Evolutionary conservation across 2,329 filamentous ascomycete species (phyloP).

Genomic region (Pleurostoma richardsiae): DNA sequence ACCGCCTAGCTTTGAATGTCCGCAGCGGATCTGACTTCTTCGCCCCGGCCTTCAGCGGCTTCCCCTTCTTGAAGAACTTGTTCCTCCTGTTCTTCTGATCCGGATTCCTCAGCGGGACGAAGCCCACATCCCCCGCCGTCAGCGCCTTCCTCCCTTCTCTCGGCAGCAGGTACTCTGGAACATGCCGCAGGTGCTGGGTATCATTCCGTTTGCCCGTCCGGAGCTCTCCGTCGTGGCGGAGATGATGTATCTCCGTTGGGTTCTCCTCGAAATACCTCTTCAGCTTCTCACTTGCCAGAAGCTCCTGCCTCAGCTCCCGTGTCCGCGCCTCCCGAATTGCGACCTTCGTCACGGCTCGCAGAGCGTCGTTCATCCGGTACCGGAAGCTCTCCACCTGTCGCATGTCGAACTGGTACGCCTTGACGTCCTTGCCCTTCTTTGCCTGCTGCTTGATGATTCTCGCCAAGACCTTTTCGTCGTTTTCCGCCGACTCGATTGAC

Average conservation of each 20-base stretch:
- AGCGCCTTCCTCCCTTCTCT: slow-evolving; percentile 66
- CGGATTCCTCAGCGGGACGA: slow-evolving; percentile 61
- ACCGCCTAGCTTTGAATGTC: slow-evolving; percentile 69
- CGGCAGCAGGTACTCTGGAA: slow-evolving; percentile 90
- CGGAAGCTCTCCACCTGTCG: slow-evolving; percentile 88
- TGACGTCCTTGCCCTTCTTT: slow-evolving; percentile 74
- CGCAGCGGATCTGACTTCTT: slow-evolving; percentile 80
- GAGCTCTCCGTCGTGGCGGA: slow-evolving; percentile 86
- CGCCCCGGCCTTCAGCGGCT: slow-evolving; percentile 41
- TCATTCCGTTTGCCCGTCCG: slow-evolving; percentile 67
- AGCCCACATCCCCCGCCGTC: slow-evolving; percentile 63
- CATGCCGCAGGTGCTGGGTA: slow-evolving; percentile 86
- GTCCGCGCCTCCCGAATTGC: slow-evolving; percentile 86
- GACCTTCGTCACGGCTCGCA: slow-evolving; percentile 84
- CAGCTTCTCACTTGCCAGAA: slow-evolving; percentile 90
- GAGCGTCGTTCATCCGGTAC: slow-evolving; percentile 89
- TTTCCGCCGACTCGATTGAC: slow-evolving; percentile 64
- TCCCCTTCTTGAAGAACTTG: slow-evolving; percentile 38
- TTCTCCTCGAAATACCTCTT: slow-evolving; percentile 97
- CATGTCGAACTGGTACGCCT: slow-evolving; percentile 94
- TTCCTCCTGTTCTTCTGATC: slow-evolving; percentile 42
- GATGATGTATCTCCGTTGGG: slow-evolving; percentile 77
- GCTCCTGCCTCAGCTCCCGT: slow-evolving; percentile 80
- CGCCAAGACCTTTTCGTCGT: slow-evolving; percentile 79
- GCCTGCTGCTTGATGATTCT: slow-evolving; percentile 76